phyloP scores from a whole-genome alignment of 2,329 filamentous ascomycete genomes.

The Trichophyton mentagrophytes region DNA sequence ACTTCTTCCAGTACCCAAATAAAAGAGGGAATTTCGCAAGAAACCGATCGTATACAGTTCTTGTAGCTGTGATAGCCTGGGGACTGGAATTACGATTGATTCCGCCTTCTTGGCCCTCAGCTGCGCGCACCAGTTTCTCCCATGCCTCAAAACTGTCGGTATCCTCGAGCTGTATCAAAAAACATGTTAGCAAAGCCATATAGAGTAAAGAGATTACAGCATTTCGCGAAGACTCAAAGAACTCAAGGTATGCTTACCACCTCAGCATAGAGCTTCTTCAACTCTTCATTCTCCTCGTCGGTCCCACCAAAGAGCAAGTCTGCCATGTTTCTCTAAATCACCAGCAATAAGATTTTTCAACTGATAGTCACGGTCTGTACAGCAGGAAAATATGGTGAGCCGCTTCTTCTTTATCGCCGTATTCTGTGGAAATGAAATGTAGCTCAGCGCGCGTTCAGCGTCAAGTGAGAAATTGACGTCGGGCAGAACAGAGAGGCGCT shows the following conservation, averaged over 20 bases:
- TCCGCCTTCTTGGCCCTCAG: conserved; percentile 77
- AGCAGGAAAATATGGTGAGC: background rate
- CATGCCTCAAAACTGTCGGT: conserved; percentile 87
- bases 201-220: background rate
- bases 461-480: background rate
- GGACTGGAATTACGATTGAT: conserved; percentile 94
- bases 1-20: conserved; percentile 99
- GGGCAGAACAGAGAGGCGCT: background rate
- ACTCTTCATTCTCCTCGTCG: conserved; percentile 70
- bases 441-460: background rate
- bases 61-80: conserved; percentile 74
- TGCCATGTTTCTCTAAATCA: conserved; percentile 41
- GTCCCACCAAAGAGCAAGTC: conserved; percentile 61
- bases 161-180: conserved; percentile 44
- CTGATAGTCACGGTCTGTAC: background rate
- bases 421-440: background rate
- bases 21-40: conserved; percentile 88
- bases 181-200: background rate
- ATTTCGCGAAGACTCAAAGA: background rate
- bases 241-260: conserved; percentile 47
- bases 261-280: conserved; percentile 64
- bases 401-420: background rate
- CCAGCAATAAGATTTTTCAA: background rate
- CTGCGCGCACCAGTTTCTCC: conserved; percentile 79
- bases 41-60: conserved; percentile 82